Evolutionary conservation across 2,329 filamentous ascomycete species (phyloP), one percentile per base, ranked within the genome.

Genomic region (Scedosporium dehoogii): DNA sequence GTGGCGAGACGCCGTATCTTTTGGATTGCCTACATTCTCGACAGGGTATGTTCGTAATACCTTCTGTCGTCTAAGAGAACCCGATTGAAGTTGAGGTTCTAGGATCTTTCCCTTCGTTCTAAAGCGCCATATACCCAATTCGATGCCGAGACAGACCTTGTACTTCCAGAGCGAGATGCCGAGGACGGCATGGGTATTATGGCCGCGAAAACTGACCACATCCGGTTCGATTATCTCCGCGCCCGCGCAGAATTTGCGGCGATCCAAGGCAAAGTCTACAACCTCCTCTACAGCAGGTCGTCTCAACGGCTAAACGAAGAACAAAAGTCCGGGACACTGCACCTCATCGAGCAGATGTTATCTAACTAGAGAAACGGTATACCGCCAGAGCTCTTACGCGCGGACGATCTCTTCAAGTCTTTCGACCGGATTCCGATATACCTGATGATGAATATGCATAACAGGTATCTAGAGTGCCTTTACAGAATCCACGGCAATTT

Each of bases 1-100:
- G 16, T 51, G 16, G 73, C 76, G 33, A 67, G 75, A 29, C 68
- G 68, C 2, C 69, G 74, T 0, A 68, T 78, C 1, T 78, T 78
- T 51, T 78, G 75, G 76, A 70, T 77, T 6, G 73, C 73, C 3
- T 78, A 78, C 46, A 67, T 66, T 4, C 66, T 77, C 5, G 76
- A 78, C 61, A 78, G 76, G 68, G 46, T 51, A 51, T 16, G 46
- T 51, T 18, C n/a, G 5, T 21, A 51, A 6, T 51, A 21, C 5
- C 6, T 16, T 51, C 46, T 6, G 5, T 51, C 5, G 46, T 51
- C 6, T 18, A 6, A 7, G n/a, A 51, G 6, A 16, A 51, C 6
- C 16, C n/a, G 5, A 51, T 6, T 51, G n/a, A 51, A 6, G 46
- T n/a, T n/a, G n/a, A n/a, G n/a, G n/a, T n/a, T 6, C 46, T 51